Percentiles rank a stretch among this genome's conserved stretches.
These are phyloP conservation scores for Quercus parvula DNA, from an alignment of 306 rosid species.

Conservation along the genomic window DNA sequence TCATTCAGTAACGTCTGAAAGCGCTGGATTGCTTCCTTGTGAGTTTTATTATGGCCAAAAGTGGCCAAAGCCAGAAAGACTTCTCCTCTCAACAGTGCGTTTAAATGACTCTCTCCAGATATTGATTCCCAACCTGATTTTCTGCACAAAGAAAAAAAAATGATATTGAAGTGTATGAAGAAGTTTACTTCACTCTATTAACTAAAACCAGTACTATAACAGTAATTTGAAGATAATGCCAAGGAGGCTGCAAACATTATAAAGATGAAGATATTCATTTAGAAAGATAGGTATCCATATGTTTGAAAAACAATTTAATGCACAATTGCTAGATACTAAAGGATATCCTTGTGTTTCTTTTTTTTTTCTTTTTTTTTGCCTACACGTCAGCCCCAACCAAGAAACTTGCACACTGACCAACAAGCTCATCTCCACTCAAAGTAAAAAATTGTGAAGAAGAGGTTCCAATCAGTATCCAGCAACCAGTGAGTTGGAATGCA, in stretches of 20 bases:
- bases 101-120: slow-evolving; percentile 48
- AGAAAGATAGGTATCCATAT: background rate
- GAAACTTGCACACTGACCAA: background rate
- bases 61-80: slow-evolving; percentile 43
- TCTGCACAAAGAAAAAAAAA: slow-evolving; percentile 34
- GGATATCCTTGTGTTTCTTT: too few relatives aligned
- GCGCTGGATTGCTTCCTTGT: slow-evolving; percentile 47
- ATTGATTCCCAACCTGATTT: slow-evolving; percentile 53
- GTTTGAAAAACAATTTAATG: background rate
- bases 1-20: slow-evolving; percentile 39
- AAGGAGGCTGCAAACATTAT: background rate
- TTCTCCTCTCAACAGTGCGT: slow-evolving; percentile 42
- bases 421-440: background rate
- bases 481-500: background rate
- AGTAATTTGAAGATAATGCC: background rate
- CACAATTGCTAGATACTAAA: background rate
- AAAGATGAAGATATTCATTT: background rate
- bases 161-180: background rate
- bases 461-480: too few relatives aligned
- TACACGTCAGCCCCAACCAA: background rate
- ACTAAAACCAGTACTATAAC: background rate
- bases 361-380: too few relatives aligned
- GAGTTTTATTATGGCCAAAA: slow-evolving; percentile 51
- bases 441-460: background rate
- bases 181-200: background rate